Evolutionary conservation across 2,329 filamentous ascomycete species (phyloP).

Genomic region (Sclerotinia nivalis): DNA sequence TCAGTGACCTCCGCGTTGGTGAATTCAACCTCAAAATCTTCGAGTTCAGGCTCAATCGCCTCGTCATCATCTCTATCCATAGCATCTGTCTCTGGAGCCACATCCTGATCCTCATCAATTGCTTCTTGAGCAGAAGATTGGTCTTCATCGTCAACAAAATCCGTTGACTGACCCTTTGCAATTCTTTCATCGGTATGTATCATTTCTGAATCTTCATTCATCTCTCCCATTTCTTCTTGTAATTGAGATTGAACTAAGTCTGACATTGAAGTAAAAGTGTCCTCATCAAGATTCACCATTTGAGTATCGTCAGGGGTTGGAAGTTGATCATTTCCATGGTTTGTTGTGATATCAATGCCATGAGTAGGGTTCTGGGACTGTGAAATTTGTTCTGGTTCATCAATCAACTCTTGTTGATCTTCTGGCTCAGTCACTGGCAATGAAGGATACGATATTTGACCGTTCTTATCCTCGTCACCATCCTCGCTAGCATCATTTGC

Average conservation of each 20-base stretch:
- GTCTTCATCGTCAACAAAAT: neutral
- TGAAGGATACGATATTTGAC: neutral
- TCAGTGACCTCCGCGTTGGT: neutral
- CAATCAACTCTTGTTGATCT: neutral
- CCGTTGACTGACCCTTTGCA: neutral
- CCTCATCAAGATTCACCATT: neutral
- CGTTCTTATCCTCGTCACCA: neutral
- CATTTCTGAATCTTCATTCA: conserved; percentile 11
- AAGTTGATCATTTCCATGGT: conserved; percentile 12
- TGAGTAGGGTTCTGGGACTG: neutral
- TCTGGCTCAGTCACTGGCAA: neutral
- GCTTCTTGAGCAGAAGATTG: neutral
- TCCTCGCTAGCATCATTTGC: conserved; percentile 18
- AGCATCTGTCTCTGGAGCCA: neutral
- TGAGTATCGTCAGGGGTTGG: conserved; percentile 21
- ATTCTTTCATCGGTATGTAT: neutral
- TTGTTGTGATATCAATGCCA: neutral
- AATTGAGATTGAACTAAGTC: conserved; percentile 21
- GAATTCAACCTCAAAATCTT: conserved; percentile 5
- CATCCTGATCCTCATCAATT: neutral
- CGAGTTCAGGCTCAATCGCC: neutral
- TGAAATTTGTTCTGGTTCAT: neutral
- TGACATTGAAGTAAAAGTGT: conserved; percentile 8
- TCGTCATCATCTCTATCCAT: neutral
- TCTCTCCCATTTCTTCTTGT: conserved; percentile 19